Percentiles rank a stretch among this genome's conserved stretches.
These are phyloP conservation scores for Raffaelea deltoideospora DNA, from an alignment of 2,329 filamentous ascomycete species.

Conservation along the genomic window DNA sequence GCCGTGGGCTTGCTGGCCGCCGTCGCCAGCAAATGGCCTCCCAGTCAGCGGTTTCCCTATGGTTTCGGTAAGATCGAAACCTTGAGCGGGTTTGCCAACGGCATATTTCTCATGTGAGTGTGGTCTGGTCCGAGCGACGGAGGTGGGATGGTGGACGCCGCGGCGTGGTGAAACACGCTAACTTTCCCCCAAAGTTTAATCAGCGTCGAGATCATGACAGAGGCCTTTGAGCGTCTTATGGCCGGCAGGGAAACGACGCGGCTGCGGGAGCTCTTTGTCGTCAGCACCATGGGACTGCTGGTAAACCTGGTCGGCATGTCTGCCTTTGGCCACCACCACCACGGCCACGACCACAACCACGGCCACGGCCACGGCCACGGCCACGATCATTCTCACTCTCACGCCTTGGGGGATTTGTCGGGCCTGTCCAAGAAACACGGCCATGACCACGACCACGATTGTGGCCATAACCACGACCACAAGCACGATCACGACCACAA, in stretches of 20 bases:
- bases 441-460: conserved; percentile 12
- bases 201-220: conserved; percentile 89
- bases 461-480: conserved; percentile 14
- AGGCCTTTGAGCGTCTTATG: conserved; percentile 75
- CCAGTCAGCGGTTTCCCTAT: conserved; percentile 78
- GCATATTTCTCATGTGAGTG: conserved; percentile 74
- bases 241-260: conserved; percentile 74
- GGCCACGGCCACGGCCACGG: conserved; percentile 20
- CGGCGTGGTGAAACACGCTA: no score
- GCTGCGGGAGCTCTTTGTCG: conserved; percentile 72
- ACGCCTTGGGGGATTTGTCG: no score
- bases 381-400: conserved; percentile 22
- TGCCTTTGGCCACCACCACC: conserved; percentile 59
- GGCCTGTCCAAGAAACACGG: conserved; percentile 7
- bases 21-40: conserved; percentile 93
- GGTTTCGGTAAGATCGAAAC: conserved; percentile 96
- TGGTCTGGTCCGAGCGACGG: no score
- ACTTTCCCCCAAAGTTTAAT: conserved; percentile 51
- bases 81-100: conserved; percentile 89
- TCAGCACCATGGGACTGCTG: conserved; percentile 70
- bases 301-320: conserved; percentile 90
- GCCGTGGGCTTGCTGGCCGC: conserved; percentile 81
- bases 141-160: no score
- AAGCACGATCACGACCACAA: conserved; percentile 13
- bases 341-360: conserved; percentile 16